Conservation (phyloP, 257 asterid genomes). For the Verbascum thapsus region DNA sequence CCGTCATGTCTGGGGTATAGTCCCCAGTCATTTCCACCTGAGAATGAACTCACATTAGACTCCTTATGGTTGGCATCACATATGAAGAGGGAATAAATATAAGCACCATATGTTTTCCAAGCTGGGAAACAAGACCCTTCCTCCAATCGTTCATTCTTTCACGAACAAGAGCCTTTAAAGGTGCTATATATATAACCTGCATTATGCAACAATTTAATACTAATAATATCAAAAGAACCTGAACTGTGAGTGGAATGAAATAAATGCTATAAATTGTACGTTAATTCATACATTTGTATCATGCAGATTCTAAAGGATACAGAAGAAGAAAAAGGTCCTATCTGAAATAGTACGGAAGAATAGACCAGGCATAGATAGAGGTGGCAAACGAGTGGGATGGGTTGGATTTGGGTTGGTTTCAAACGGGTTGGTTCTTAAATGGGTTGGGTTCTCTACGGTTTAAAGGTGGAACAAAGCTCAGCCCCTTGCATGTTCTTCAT, state of each 20-base stretch:
- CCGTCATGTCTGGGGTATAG: slow-evolving; percentile 86
- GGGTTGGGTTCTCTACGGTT: too few relatives aligned
- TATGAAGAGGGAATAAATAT: slow-evolving; percentile 29
- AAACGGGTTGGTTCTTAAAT: too few relatives aligned
- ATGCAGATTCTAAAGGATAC: not conserved
- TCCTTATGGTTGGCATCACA: slow-evolving; percentile 26
- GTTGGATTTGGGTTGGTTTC: too few relatives aligned
- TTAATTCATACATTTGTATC: not conserved
- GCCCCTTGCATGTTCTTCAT: too few relatives aligned
- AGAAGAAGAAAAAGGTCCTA: not conserved
- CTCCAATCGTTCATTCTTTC: slow-evolving; percentile 99
- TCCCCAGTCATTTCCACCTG: slow-evolving; percentile 99
- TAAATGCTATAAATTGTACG: slow-evolving; percentile 5
- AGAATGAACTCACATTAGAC: slow-evolving; percentile 35
- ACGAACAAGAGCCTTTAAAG: slow-evolving; percentile 96
- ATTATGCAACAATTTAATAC: slow-evolving; percentile 29
- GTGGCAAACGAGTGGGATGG: too few relatives aligned
- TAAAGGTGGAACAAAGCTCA: too few relatives aligned
- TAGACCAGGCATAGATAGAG: slow-evolving; percentile 13
- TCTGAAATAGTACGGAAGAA: not conserved
- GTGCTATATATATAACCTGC: slow-evolving; percentile 95
- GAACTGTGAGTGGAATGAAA: slow-evolving; percentile 11
- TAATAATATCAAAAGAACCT: slow-evolving; percentile 24
- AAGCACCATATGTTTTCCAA: slow-evolving; percentile 87
- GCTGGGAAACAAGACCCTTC: slow-evolving; percentile 83